phyloP scores from a whole-genome alignment of 768 basidiomycete genomes.

The Suillus brevipes region DNA sequence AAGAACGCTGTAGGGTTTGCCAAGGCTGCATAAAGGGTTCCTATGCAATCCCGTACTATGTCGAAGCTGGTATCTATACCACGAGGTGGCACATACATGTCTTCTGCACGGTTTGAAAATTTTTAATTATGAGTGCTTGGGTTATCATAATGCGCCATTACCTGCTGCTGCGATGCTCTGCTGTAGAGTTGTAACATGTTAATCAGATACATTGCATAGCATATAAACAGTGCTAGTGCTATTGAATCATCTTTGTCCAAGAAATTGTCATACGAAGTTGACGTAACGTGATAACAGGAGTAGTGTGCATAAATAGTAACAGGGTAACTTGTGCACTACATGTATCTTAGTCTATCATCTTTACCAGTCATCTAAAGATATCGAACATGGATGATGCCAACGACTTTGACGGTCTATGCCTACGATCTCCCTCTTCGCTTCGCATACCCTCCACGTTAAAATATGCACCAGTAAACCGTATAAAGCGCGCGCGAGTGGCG shows the following conservation, averaged over 20 bases:
- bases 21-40: constrained; percentile 29
- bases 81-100: not conserved
- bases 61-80: not conserved
- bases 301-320: not conserved
- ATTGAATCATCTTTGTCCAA: too few relatives aligned
- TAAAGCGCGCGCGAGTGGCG: constrained; percentile 17
- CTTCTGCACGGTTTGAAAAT: not conserved
- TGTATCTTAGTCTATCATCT: not conserved
- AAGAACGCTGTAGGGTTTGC: constrained; percentile 86
- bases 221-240: not conserved
- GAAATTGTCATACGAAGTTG: not conserved
- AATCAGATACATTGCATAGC: not conserved
- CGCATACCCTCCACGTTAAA: not conserved
- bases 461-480: constrained; percentile 2
- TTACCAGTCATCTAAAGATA: not conserved
- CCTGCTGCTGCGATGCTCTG: not conserved
- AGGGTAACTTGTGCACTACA: not conserved
- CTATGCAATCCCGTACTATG: not conserved
- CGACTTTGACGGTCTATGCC: not conserved
- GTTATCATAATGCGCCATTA: not conserved
- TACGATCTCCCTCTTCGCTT: not conserved
- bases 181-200: constrained; percentile 1
- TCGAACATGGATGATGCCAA: not conserved
- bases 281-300: not conserved
- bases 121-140: not conserved